Evolutionary conservation across 2,329 filamentous ascomycete species (phyloP), one percentile per base, ranked within the genome.

Genomic region (Exophiala dermatitidis): DNA sequence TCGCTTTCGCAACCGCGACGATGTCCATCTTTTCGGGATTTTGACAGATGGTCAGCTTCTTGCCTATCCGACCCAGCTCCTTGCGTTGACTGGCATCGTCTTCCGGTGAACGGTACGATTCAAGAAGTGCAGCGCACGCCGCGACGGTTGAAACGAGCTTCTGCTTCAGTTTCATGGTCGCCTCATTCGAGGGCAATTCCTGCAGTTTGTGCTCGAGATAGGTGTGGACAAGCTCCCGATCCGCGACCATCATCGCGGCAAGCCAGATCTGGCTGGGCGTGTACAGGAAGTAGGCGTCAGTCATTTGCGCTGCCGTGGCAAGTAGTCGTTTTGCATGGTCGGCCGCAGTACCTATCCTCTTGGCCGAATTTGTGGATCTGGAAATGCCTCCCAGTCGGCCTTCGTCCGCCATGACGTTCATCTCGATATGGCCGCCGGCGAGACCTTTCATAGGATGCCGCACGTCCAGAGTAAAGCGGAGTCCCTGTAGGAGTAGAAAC

Each of bases 201-300:
- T 67, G 68, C n/a, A 75, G 55, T 61, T 75, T 75, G 1, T 66
- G 66, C 30, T 73, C 68, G 12, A 76, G 63, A 58, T 75, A 76
- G 56, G 71, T 72, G 50, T 72, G 66, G 1, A 69, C 67, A 3
- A 76, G 63, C 2, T 71, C 70, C 29, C 65, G 63, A 66, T 97
- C 91, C 0, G 84, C 87, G 48, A 94, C 78, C 9, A 85, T 76
- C 30, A 96, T 72, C 0, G 90, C 83, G 0, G 88, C 85, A 55
- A 97, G 78, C 83, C 90, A 90, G 67, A 97, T 95, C 69, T 98
- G 93, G 28, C 88, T 86, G 0, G 93, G 93, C 0, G 91, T 91
- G 72, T 88, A 97, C 69, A 95, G 85, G 71, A 97, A 96, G 72
- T 97, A 97, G n/a, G 82, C 90, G 64, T 98, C 93, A 29, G 91